A percentile compares a stretch with the other conserved stretches of the same genome.
phyloP scores from a whole-genome alignment of 768 basidiomycete species.

The Kwoniella mangroviensis region DNA sequence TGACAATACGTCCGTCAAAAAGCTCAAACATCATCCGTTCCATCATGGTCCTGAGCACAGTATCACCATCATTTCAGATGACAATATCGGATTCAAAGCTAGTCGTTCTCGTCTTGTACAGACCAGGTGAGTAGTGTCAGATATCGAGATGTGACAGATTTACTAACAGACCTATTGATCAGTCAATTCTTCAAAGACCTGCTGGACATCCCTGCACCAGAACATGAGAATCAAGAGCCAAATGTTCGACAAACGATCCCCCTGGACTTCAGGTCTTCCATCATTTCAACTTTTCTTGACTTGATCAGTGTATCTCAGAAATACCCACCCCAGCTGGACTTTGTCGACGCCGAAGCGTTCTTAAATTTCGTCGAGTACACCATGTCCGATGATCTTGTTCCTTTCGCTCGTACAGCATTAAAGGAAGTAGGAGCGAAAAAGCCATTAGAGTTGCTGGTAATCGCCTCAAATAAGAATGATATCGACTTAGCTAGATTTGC shows the following conservation, averaged over 20 bases:
- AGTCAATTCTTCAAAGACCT: constrained; percentile 11
- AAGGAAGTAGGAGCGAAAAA: not conserved
- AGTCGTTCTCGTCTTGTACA: not conserved
- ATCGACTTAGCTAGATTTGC: not conserved
- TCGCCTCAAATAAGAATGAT: constrained; percentile 5
- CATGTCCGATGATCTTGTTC: not conserved
- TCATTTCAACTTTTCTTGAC: not conserved
- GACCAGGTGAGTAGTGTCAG: constrained; percentile 1
- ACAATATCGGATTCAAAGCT: constrained; percentile 8
- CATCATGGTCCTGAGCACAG: not conserved
- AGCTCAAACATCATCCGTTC: not conserved
- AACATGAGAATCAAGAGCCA: not conserved
- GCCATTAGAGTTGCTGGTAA: constrained; percentile 5
- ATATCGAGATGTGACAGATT: not conserved
- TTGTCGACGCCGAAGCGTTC: not conserved
- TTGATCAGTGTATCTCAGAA: not conserved
- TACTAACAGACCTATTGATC: not conserved
- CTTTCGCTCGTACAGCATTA: not conserved
- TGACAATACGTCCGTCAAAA: not conserved
- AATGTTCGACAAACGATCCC: not conserved
- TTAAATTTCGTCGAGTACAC: not conserved
- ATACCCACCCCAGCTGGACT: not conserved
- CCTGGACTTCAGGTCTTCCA: not conserved
- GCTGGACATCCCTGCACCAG: not conserved
- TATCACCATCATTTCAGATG: not conserved